Evolutionary conservation across 495 filamentous ascomycete genomes (phyloP), one percentile per base, ranked within the genome.

Genomic region (Lasiosphaeria miniovina): DNA sequence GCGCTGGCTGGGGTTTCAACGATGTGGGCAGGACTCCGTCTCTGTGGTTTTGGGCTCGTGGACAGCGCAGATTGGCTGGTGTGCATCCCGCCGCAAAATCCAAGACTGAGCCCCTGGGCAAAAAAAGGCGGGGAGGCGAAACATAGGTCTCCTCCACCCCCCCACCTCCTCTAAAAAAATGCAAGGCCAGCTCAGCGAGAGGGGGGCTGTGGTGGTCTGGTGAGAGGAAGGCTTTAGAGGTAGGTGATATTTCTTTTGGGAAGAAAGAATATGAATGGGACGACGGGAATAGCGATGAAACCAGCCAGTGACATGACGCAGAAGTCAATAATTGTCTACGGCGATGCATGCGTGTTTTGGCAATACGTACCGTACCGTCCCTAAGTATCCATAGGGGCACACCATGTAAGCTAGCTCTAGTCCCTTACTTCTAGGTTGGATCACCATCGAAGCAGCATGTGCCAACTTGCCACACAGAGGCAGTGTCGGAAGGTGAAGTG

Each of bases 111-210:
- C 35, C 66, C 48, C 52, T 46, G 34, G 35, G 52, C 41, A 43
- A 36, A 58, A 55, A 65, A 60, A 60, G 63, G 64, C 57, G 65
- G 70, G 64, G 61, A 46, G 54, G 62, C 62, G 24, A 24, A 24
- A 24, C 24, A 0, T 24, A 24, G 24, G 24, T 24, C 24, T 2
- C 24, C 24, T 2, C 24, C 24, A 0, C 24, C 24, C 24, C 24
- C 24, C 24, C 24, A 24, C 24, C 24, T 24, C 24, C 24, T 24
- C 24, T 24, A 57, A 57, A 63, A 53, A 63, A 52, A 68, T 73
- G 71, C 69, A 71, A 67, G 65, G 71, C 65, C 71, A 73, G 60
- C 71, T 61, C 71, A 73, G 63, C 59, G 53, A 66, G 63, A 65
- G 66, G 60, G 65, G 63, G 41, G 36, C 57, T 60, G 61, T 46